A percentile compares a stretch with the other conserved stretches of the same genome.
phyloP scores from a whole-genome alignment of 2,329 filamentous ascomycete genomes.

The Blumeriella jaapii region DNA sequence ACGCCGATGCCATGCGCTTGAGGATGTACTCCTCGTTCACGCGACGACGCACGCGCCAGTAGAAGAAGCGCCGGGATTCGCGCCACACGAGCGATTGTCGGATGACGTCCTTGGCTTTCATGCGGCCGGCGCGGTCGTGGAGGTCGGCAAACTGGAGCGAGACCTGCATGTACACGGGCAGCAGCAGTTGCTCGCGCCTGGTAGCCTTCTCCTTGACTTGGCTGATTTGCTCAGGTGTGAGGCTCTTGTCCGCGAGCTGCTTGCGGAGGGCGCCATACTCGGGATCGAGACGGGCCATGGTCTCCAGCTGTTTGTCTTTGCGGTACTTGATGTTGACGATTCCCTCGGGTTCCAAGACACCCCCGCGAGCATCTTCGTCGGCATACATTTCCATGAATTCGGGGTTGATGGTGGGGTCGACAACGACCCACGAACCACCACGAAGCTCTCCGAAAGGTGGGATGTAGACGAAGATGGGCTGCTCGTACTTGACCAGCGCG shows the following conservation, averaged over 20 bases:
- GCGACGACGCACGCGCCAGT: conserved; percentile 95
- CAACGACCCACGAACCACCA: conserved; percentile 98
- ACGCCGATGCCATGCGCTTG: conserved; percentile 60
- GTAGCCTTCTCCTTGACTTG: conserved; percentile 76
- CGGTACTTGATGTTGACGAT: conserved; percentile 98
- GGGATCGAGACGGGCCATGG: conserved; percentile 87
- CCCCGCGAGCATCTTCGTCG: conserved; percentile 85
- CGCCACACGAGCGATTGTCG: conserved; percentile 75
- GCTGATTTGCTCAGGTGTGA: conserved; percentile 63
- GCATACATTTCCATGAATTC: conserved; percentile 99
- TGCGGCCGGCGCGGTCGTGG: conserved; percentile 91
- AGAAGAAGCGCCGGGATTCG: conserved; percentile 93
- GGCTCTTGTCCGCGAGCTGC: conserved; percentile 50
- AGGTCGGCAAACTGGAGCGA: conserved; percentile 95
- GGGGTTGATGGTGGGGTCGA: conserved; percentile 96
- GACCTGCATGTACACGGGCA: conserved; percentile 91
- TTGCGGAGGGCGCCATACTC: conserved; percentile 77
- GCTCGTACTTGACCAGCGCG: conserved; percentile 94
- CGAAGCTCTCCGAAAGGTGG: conserved; percentile 92
- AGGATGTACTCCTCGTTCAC: conserved; percentile 96
- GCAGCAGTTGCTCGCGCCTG: conserved; percentile 72
- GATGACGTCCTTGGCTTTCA: conserved; percentile 95
- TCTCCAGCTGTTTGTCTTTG: conserved; percentile 92
- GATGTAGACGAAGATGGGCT: conserved; percentile 98
- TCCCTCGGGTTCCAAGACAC: conserved; percentile 95